Conservation (phyloP, 345 rosid genomes). For the Sisymbrium irio region DNA sequence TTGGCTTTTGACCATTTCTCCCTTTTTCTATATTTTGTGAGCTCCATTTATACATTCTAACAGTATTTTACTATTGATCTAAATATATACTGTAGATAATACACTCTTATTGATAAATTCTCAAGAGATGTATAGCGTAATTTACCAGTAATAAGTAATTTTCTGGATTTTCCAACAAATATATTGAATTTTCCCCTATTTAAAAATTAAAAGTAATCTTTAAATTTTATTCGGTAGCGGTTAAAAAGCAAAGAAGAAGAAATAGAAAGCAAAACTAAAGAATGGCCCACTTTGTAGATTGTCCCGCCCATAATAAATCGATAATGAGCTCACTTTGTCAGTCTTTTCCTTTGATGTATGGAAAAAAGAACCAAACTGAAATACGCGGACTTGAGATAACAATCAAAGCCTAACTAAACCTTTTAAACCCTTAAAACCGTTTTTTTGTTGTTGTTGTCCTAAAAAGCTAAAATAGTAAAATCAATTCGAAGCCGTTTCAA, state of each 20-base stretch:
- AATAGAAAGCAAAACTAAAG: not conserved
- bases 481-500: not conserved
- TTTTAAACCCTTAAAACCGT: not conserved
- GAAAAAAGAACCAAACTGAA: not conserved
- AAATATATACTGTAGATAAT: not conserved
- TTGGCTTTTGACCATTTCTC: conserved; percentile 15
- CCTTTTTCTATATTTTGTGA: not conserved
- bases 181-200: not conserved
- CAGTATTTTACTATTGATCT: not conserved
- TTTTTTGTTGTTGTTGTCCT: not conserved
- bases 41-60: not conserved
- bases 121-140: not conserved
- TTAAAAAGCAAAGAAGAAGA: not conserved
- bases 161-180: not conserved
- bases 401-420: not conserved
- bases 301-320: conserved; percentile 27
- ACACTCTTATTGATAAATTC: not conserved
- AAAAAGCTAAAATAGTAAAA: not conserved
- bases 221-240: not conserved
- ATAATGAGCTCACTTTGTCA: conserved; percentile 9
- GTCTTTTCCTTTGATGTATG: not conserved
- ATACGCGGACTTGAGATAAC: not conserved
- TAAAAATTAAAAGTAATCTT: not conserved
- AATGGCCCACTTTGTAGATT: conserved; percentile 23
- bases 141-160: not conserved